A percentile compares a stretch with the other conserved stretches of the same genome.
Evolutionary conservation across 2,329 filamentous ascomycete species (phyloP).

Genomic region (Xylaria sp.): DNA sequence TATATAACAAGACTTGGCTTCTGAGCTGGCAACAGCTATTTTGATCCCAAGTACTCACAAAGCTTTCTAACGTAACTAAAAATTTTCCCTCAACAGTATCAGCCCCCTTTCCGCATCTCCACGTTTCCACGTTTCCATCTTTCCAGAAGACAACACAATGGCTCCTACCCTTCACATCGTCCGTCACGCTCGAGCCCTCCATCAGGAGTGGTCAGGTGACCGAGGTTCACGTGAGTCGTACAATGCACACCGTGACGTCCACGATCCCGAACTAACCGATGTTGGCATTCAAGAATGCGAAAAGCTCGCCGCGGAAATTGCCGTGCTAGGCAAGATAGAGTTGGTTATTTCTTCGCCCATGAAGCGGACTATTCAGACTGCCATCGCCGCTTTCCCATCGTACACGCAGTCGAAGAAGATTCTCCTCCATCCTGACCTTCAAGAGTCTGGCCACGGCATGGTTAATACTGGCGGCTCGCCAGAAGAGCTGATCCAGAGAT

Average conservation of each 20-base stretch:
- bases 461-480: background rate
- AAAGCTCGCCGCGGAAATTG: constrained; percentile 1
- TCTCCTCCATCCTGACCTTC: constrained; percentile 12
- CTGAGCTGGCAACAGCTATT: no score
- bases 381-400: constrained; percentile 7
- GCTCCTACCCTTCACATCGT: constrained; percentile 22
- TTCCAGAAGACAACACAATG: constrained; percentile 8
- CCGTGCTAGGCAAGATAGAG: background rate
- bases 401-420: constrained; percentile 1
- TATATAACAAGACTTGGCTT: no score
- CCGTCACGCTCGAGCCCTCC: constrained; percentile 18
- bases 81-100: background rate
- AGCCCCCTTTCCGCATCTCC: background rate
- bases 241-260: background rate
- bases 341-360: constrained; percentile 25
- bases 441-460: background rate
- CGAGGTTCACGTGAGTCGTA: no score
- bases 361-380: constrained; percentile 28
- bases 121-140: background rate
- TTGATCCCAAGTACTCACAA: no score
- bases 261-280: constrained; percentile 14
- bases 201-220: background rate
- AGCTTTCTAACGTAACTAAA: background rate
- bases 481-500: background rate
- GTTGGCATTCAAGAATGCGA: constrained; percentile 9